These are phyloP conservation scores for Cenchrus americanus DNA, from an alignment of 176 grass and related monocot genomes.

Conservation along the genomic window DNA sequence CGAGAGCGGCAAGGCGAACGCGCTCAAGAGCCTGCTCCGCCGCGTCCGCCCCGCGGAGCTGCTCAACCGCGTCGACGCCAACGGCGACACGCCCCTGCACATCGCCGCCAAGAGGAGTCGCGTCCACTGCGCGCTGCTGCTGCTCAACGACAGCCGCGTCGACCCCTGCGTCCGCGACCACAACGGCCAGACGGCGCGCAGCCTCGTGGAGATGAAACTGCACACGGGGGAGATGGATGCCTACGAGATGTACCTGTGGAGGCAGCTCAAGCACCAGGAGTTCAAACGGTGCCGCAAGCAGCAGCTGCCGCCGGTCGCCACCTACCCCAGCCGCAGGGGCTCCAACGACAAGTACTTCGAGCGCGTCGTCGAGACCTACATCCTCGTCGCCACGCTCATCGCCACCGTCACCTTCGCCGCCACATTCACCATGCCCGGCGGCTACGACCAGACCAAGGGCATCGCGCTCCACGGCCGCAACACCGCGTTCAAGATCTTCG, in stretches of 20 bases:
- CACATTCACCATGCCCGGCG: slow-evolving; percentile 53
- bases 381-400: slow-evolving; percentile 46
- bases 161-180: slow-evolving; percentile 39
- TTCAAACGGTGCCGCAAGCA: slow-evolving; percentile 34
- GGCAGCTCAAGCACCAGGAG: slow-evolving; percentile 45
- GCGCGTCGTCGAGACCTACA: slow-evolving; percentile 46
- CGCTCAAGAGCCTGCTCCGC: slow-evolving; percentile 55
- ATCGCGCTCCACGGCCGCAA: slow-evolving; percentile 10
- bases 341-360: slow-evolving; percentile 42
- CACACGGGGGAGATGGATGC: slow-evolving; percentile 23
- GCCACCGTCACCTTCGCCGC: slow-evolving; percentile 54
- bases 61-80: slow-evolving; percentile 39
- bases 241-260: slow-evolving; percentile 55
- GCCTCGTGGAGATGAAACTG: slow-evolving; percentile 23
- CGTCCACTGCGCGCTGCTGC: slow-evolving; percentile 42
- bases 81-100: slow-evolving; percentile 68
- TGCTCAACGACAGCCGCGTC: slow-evolving; percentile 34
- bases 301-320: slow-evolving; percentile 30
- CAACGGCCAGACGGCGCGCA: slow-evolving; percentile 40
- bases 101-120: slow-evolving; percentile 44
- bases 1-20: slow-evolving; percentile 35
- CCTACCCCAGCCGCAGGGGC: slow-evolving; percentile 1
- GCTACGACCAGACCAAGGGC: slow-evolving; percentile 1
- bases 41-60: slow-evolving; percentile 40
- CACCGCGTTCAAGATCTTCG: slow-evolving; percentile 40